phyloP scores from a whole-genome alignment of 805 yeast species.

The Starmerella apicola region DNA sequence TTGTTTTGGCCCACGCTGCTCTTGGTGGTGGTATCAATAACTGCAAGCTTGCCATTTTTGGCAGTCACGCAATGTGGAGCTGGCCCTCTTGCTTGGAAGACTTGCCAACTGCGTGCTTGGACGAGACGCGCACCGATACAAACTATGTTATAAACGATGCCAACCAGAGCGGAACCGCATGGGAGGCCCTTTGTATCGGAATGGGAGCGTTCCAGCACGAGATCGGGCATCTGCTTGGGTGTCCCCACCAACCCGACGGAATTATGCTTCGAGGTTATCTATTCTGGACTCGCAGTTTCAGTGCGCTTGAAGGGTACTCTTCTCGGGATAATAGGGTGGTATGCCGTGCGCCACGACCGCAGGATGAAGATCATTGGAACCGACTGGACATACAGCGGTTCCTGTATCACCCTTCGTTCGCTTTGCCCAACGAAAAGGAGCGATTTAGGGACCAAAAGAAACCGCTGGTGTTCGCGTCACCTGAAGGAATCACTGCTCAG shows the following conservation, averaged over 20 bases:
- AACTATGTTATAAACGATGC: conserved; percentile 82
- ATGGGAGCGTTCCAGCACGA: conserved; percentile 94
- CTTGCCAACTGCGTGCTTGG: conserved; percentile 54
- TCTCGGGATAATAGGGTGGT: conserved; percentile 30
- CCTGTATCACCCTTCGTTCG: conserved; percentile 67
- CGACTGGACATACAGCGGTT: conserved; percentile 67
- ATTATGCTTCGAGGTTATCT: conserved; percentile 83
- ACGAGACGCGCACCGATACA: conserved; percentile 50
- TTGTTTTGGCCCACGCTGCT: conserved; percentile 82
- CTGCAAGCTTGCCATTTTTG: conserved; percentile 76
- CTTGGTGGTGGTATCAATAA: conserved; percentile 74
- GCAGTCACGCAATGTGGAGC: conserved; percentile 80
- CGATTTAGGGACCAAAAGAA: conserved; percentile 25
- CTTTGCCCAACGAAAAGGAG: conserved; percentile 38
- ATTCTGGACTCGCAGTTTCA: conserved; percentile 67
- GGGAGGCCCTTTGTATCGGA: conserved; percentile 82
- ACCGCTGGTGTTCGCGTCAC: conserved; percentile 38
- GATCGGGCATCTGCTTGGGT: conserved; percentile 80
- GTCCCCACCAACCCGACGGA: conserved; percentile 84
- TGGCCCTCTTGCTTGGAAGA: conserved; percentile 84
- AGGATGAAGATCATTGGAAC: conserved; percentile 79
- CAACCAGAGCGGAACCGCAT: conserved; percentile 68
- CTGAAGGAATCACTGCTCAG: conserved; percentile 35
- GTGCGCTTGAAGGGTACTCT: conserved; percentile 51
- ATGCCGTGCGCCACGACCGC: conserved; percentile 30